phyloP scores from a whole-genome alignment of 2,329 filamentous ascomycete genomes.

The Ceratocystis harringtonii region DNA sequence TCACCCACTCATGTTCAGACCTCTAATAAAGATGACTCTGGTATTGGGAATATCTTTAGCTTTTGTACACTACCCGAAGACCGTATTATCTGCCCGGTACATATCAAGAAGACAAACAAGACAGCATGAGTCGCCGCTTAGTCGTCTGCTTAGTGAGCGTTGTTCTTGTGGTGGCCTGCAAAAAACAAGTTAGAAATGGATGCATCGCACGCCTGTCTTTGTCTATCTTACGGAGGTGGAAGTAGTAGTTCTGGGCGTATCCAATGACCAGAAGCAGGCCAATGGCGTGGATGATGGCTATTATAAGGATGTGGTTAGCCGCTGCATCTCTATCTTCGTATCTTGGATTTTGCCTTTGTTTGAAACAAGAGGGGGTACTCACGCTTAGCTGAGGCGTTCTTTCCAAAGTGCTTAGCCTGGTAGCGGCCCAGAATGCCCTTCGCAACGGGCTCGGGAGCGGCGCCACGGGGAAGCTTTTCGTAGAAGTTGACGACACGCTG shows the following conservation, averaged over 20 bases:
- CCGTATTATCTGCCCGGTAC: conserved; percentile 10
- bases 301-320: not conserved
- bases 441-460: conserved; percentile 68
- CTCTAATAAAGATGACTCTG: not conserved
- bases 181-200: conserved; percentile 20
- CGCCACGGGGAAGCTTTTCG: conserved; percentile 88
- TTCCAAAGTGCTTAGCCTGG: conserved; percentile 85
- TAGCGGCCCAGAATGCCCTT: conserved; percentile 78
- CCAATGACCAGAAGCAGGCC: conserved; percentile 63
- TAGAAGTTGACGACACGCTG: conserved; percentile 97
- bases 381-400: conserved; percentile 82
- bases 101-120: conserved; percentile 1
- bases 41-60: conserved; percentile 14
- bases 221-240: conserved; percentile 74
- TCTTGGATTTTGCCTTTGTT: not conserved
- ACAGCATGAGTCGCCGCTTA: too few species aligned
- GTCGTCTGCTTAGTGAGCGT: conserved; percentile 61
- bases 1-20: not conserved
- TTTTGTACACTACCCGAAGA: conserved; percentile 18
- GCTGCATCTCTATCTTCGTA: not conserved
- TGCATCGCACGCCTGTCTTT: too few species aligned
- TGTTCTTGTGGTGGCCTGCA: conserved; percentile 99
- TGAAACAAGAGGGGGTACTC: conserved; percentile 30
- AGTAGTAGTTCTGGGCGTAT: conserved; percentile 99
- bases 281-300: conserved; percentile 81